Base-by-base conservation (phyloP, 1,284 basidiomycete species). In the Pyrrhoderma lamaoense region DNA sequence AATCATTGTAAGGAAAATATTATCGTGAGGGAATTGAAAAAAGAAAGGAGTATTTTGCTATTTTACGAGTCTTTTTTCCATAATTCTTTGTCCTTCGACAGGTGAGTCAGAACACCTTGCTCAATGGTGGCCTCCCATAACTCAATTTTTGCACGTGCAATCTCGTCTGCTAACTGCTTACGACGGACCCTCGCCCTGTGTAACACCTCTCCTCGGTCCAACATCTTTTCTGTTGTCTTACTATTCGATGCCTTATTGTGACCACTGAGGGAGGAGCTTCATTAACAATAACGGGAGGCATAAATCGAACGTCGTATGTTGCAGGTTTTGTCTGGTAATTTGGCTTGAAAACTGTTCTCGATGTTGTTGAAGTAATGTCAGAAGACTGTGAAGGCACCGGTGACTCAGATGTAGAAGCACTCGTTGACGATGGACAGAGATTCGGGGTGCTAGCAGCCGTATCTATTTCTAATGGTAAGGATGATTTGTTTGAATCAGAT, bases 81-180 rank as follows among this genome's bases (percentile, higher is more conserved):
- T 39, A 56, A 37, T 25, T 47, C 45, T 31, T 56, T 52, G 43
- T 75, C 69, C 62, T 71, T 73, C 51, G 59, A 65, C 46, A 86
- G 59, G 55, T 78, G 72, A 31, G 74, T 69, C 59, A 89, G 68
- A 52, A 77, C 80, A 25, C 80, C 83, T 58, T 83, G 77, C 65
- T 89, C 85, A 49, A 89, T 74, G 40, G 80, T 82, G 45, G 75
- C 75, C 65, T 86, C 82, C 85, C 85, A 87, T 47, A 85, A 64
- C 60, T 82, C 78, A 19, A 77, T 69, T 61, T 81, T 80, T 19
- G 80, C 75, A 45, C 68, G 69, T 51, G 80, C 72, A 48, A 88
- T 66, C 64, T 82, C 79, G n/a, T 67, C 65, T 48, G 67, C 66
- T 38, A 89, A 59, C 57, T 76, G 68, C 50, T 65, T 65, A 53